phyloP scores from a whole-genome alignment of 768 basidiomycete genomes.

The Clitopilus hobsonii region DNA sequence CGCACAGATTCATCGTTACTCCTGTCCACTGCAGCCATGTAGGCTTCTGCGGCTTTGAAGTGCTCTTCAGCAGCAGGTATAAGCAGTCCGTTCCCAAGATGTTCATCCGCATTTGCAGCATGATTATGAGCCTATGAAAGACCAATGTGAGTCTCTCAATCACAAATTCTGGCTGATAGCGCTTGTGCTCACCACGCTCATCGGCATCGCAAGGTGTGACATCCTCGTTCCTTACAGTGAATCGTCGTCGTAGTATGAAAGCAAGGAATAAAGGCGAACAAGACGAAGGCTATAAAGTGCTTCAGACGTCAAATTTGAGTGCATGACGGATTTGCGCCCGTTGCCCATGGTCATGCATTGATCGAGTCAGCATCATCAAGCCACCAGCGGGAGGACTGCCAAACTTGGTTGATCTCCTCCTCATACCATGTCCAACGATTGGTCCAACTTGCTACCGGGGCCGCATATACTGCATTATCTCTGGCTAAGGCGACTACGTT shows the following conservation, averaged over 20 bases:
- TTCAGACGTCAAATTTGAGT: neutral
- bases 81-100: conserved; percentile 58
- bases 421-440: neutral
- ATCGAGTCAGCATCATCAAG: neutral
- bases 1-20: conserved; percentile 70
- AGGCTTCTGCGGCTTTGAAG: conserved; percentile 70
- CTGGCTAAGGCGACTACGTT: neutral
- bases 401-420: neutral
- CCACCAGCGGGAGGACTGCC: neutral
- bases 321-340: neutral
- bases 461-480: too few relatives aligned
- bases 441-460: too few relatives aligned
- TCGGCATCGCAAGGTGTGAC: conserved; percentile 36
- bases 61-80: conserved; percentile 74
- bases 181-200: conserved; percentile 30
- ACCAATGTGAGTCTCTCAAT: conserved; percentile 4
- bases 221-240: conserved; percentile 9
- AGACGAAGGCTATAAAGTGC: neutral
- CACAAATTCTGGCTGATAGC: neutral
- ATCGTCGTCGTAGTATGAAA: neutral
- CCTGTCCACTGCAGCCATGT: conserved; percentile 66
- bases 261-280: neutral
- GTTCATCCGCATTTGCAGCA: conserved; percentile 77
- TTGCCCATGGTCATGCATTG: neutral
- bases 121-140: conserved; percentile 70